Conservation (phyloP, 2,329 filamentous ascomycete genomes). For the Proliferodiscus dingleyae region DNA sequence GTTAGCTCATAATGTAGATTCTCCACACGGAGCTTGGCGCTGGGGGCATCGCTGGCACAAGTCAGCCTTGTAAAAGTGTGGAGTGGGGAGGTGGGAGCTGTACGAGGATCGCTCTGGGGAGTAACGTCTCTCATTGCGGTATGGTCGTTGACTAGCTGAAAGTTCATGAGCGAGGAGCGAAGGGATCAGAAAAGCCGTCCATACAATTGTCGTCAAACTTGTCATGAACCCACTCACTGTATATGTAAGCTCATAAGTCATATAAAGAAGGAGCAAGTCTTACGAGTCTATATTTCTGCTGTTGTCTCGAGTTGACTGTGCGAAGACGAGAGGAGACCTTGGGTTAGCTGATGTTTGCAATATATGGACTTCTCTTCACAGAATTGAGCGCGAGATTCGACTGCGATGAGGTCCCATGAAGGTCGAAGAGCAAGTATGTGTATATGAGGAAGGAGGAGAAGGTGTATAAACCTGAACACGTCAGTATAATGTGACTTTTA, state of each 20-base stretch:
- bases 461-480: constrained; percentile 32
- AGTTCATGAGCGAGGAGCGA: constrained; percentile 18
- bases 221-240: constrained; percentile 90
- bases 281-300: constrained; percentile 67
- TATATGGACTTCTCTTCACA: constrained; percentile 33
- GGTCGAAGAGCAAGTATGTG: constrained; percentile 27
- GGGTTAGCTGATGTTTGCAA: constrained; percentile 43
- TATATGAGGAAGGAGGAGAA: constrained; percentile 33
- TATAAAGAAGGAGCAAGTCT: constrained; percentile 27
- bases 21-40: constrained; percentile 74
- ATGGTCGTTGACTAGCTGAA: constrained; percentile 26
- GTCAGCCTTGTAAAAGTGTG: constrained; percentile 7
- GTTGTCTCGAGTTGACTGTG: constrained; percentile 57
- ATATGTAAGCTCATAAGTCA: background rate
- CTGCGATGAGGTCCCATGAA: constrained; percentile 32
- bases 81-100: constrained; percentile 3
- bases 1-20: constrained; percentile 92
- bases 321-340: constrained; percentile 37
- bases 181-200: constrained; percentile 7
- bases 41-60: constrained; percentile 41
- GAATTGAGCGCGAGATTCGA: constrained; percentile 27
- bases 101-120: constrained; percentile 29
- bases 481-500: background rate
- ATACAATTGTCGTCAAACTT: constrained; percentile 71
- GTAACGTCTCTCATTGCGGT: constrained; percentile 27